A percentile compares a stretch with the other conserved stretches of the same genome.
These are phyloP conservation scores for Pleurotus tuber-regium DNA, from an alignment of 768 basidiomycete genomes.

Conservation along the genomic window DNA sequence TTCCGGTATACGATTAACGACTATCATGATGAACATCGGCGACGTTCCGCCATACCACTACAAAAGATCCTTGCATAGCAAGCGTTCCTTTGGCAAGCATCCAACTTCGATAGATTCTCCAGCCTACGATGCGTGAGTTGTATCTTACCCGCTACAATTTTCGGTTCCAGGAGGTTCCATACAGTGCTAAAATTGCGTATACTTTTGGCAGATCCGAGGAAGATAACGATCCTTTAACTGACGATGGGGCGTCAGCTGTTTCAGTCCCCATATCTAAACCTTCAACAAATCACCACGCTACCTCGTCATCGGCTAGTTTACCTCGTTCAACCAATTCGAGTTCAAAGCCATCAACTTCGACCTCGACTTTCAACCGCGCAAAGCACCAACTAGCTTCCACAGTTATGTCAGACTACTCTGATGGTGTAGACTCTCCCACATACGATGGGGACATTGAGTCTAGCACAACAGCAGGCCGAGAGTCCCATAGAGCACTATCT, in stretches of 20 bases:
- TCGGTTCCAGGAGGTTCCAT: background rate
- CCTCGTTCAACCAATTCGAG: slow-evolving; percentile 14
- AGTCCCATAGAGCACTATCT: slow-evolving; percentile 16
- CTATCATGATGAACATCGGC: background rate
- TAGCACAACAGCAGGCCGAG: slow-evolving; percentile 54
- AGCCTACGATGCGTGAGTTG: slow-evolving; percentile 69
- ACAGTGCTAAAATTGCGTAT: background rate
- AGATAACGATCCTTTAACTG: slow-evolving; percentile 84
- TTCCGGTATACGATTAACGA: background rate
- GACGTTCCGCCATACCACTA: slow-evolving; percentile 4
- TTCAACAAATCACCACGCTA: slow-evolving; percentile 20
- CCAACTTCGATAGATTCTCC: slow-evolving; percentile 64
- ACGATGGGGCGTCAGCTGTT: slow-evolving; percentile 60
- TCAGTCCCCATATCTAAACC: slow-evolving; percentile 39
- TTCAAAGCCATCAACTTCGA: slow-evolving; percentile 24
- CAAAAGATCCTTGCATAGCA: slow-evolving; percentile 46
- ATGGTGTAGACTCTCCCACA: slow-evolving; percentile 80
- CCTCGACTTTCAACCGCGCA: slow-evolving; percentile 17
- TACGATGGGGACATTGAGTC: slow-evolving; percentile 91
- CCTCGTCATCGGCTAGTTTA: slow-evolving; percentile 16
- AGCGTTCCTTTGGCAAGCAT: slow-evolving; percentile 71
- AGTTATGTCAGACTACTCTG: slow-evolving; percentile 59
- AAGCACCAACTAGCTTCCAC: slow-evolving; percentile 56
- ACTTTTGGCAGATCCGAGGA: slow-evolving; percentile 81
- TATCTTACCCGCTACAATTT: background rate